These are phyloP conservation scores for Dactylellina cionopaga DNA, from an alignment of 2,329 filamentous ascomycete genomes.

Conservation along the genomic window DNA sequence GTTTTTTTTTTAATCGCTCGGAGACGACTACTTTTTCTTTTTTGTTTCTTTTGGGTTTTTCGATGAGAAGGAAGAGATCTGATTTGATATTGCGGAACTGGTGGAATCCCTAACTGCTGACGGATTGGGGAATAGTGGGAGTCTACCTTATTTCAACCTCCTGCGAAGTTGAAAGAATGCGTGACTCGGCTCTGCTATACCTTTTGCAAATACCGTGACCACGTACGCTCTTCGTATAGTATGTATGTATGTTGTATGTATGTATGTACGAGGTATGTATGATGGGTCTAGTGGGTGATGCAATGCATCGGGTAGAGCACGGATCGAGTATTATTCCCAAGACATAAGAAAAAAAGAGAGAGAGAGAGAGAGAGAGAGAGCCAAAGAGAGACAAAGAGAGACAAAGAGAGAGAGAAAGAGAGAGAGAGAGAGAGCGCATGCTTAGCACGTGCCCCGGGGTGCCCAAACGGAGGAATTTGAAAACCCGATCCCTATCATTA, in stretches of 20 bases:
- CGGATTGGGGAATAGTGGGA: conserved; percentile 35
- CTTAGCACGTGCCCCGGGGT: too few relatives aligned
- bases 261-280: too few relatives aligned
- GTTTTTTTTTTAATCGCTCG: not conserved
- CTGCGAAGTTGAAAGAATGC: not conserved
- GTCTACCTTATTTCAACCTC: conserved; percentile 53
- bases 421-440: too few relatives aligned
- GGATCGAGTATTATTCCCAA: too few relatives aligned
- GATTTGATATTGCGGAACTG: conserved; percentile 24
- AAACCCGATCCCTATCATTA: too few relatives aligned
- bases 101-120: conserved; percentile 28
- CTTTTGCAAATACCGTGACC: not conserved
- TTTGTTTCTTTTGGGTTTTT: conserved; percentile 24
- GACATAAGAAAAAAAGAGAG: too few relatives aligned
- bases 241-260: not conserved
- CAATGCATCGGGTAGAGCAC: too few relatives aligned
- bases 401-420: too few relatives aligned
- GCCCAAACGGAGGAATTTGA: too few relatives aligned
- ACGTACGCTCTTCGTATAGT: not conserved
- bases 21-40: conserved; percentile 2
- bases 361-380: too few relatives aligned
- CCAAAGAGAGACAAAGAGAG: too few relatives aligned
- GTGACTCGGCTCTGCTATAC: not conserved
- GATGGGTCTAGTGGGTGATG: too few relatives aligned
- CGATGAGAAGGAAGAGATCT: conserved; percentile 27